Evolutionary conservation across 208 protist genomes (phyloP).

Genomic region (Trichomonas vaginalis): DNA sequence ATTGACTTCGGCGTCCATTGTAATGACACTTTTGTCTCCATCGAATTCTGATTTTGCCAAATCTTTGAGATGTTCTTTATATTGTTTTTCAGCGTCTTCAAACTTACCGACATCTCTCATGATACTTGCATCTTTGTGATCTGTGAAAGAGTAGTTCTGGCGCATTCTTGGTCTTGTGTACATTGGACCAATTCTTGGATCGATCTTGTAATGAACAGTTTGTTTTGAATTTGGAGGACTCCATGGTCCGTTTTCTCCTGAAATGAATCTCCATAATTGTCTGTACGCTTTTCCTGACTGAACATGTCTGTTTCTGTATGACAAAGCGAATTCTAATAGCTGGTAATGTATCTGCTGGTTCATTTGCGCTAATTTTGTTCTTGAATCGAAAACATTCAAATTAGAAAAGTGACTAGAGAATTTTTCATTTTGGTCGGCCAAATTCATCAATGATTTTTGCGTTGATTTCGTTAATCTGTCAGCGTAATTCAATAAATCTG

Average conservation of each 20-base stretch:
- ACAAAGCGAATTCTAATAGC: background rate
- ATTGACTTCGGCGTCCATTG: background rate
- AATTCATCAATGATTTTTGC: background rate
- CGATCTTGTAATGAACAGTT: background rate
- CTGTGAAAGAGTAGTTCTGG: background rate
- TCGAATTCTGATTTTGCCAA: background rate
- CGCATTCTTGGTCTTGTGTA: background rate
- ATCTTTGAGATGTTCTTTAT: background rate
- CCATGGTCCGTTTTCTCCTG: background rate
- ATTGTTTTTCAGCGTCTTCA: background rate
- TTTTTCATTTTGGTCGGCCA: background rate
- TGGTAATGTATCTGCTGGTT: background rate
- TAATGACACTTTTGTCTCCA: background rate
- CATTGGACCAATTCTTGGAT: background rate
- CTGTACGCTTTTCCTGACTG: background rate
- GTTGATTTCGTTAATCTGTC: background rate
- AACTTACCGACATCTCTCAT: background rate
- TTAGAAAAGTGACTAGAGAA: background rate
- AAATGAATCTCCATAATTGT: background rate
- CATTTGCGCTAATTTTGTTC: background rate
- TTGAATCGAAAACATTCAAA: background rate
- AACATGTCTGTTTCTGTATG: background rate
- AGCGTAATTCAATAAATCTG: background rate
- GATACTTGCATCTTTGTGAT: background rate
- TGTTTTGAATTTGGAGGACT: background rate